Conservation (phyloP, 345 rosid genomes). For the Camelina neglecta region DNA sequence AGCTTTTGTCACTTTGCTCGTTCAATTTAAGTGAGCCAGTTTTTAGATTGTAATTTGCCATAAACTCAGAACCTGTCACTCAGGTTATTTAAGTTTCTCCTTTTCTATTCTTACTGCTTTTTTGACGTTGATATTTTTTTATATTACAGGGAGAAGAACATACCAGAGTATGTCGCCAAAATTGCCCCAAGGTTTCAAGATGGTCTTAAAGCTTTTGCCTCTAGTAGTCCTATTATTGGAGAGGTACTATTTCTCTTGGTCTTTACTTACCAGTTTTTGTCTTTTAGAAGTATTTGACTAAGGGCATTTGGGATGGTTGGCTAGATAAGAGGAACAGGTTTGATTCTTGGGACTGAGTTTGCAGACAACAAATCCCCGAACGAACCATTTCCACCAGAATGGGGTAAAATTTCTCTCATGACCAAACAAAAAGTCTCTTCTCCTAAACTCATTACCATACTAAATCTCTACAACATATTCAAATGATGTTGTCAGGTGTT, state of each 20-base stretch:
- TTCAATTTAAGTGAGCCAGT: background rate
- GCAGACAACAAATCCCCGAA: slow-evolving; percentile 84
- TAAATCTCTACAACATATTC: background rate
- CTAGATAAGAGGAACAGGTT: slow-evolving; percentile 92
- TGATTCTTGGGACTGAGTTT: slow-evolving; percentile 93
- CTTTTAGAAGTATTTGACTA: background rate
- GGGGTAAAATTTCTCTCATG: slow-evolving; percentile 63
- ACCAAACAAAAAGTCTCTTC: slow-evolving; percentile 6
- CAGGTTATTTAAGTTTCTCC: background rate
- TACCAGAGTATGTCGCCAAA: slow-evolving; percentile 59
- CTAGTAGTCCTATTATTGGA: slow-evolving; percentile 81
- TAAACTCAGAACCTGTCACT: background rate
- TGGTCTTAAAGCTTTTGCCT: slow-evolving; percentile 75
- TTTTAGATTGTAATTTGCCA: background rate
- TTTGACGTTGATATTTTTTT: background rate
- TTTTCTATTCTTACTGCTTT: background rate
- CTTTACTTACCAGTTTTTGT: background rate
- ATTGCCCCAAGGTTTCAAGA: slow-evolving; percentile 82
- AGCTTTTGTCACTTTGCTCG: slow-evolving; percentile 22
- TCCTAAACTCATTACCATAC: slow-evolving; percentile 3
- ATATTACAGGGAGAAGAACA: slow-evolving; percentile 76
- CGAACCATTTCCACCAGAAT: slow-evolving; percentile 89
- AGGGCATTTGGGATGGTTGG: slow-evolving; percentile 28
- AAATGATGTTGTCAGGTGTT: slow-evolving; percentile 53
- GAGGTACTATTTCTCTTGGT: slow-evolving; percentile 56